Base-by-base conservation (phyloP, 768 basidiomycete species). In the Hygrocybe punicea region DNA sequence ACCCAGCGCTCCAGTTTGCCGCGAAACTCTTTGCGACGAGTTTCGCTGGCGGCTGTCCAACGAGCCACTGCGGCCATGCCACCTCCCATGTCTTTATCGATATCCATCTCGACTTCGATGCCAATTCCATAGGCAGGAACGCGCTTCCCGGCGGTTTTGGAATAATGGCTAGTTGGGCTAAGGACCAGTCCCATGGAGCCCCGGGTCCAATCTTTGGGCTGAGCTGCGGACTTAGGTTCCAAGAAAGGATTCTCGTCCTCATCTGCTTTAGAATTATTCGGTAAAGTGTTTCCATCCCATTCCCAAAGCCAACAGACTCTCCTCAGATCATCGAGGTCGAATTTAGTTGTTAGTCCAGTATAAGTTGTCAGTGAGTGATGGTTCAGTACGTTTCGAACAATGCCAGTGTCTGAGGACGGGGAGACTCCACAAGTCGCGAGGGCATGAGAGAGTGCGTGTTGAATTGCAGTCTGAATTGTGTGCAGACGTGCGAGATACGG, bases 21-120 rank as follows among this genome's bases (percentile, higher is more conserved):
- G 23, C 75, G 75, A 60, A 92, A 79, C 53, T 81, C 74, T 53
- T 76, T 71, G 54, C 84, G 81, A 53, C 91, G 82, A 34, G 71
- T 72, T 54, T 89, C 87, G 36, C 80, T 73, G 44, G 78, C 83
- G 25, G 87, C 82, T 2, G 91, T 91, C 91, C 91, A 93, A 55
- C 89, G 82, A 52, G 91, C 91, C 44, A 93, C 88, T 25, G 91
- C 88, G 36, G 89, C 89, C 87, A 93, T 92, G n/a, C 91, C 89
- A 45, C 81, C 84, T 19, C 76, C 76, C 85, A 89, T 85, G 63
- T 81, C 84, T 71, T 88, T 89, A 71, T 90, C 88, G 55, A 91
- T 81, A 63, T 91, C 84, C 76, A 90, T 86, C 62, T 92, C 89
- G 23, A 92, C 89, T 71, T 93, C 89, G 50, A 93, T 89, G 1